Base-by-base conservation (phyloP, 352 stramenopile genomes). In the Globisporangium canariense region DNA sequence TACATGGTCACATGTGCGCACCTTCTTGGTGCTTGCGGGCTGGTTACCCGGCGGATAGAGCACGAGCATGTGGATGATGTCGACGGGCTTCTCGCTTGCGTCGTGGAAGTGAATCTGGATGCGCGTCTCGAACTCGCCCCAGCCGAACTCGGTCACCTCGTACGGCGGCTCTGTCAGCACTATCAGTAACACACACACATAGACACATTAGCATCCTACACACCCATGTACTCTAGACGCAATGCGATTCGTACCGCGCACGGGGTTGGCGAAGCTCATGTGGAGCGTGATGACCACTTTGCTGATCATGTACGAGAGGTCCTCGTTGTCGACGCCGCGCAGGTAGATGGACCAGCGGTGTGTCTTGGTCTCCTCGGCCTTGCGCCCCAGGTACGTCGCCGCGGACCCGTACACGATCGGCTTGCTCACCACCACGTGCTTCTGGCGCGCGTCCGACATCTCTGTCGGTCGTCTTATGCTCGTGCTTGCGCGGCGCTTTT, bases 271-370 rank as follows among this genome's bases (percentile, higher is more conserved):
- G 75, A 99, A 99, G 67, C 90, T 98, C 11, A 93, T 90, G 78
- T 99, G 97, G 32, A 99, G 75, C 64, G 92, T 98, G 77, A 99
- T 99, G 45, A 98, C 87, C n/a, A 98, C 94, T 80, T 99, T 98
- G 65, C 81, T 89, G 72, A 99, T 88, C 72, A 97, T 97, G 64
- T 93, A 90, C 28, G 82, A 96, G 16, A 99, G 77, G 75, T 99
- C 96, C 73, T 98, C 94, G 40, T 96, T 86, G 64, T 98, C 88
- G 40, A 90, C 86, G 56, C 93, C 94, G 58, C 96, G 88, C 38
- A 99, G 69, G 71, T 97, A 98, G 64, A 98, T 96, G 38, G 82
- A 97, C 95, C 95, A 98, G 61, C 91, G 76, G 63, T 98, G 96
- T 9, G 96, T 98, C 76, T 97, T 92, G 57, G 91, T 96, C 77